These are phyloP conservation scores for Rauvolfia tetraphylla DNA, from an alignment of 257 asterid genomes.

Conservation along the genomic window DNA sequence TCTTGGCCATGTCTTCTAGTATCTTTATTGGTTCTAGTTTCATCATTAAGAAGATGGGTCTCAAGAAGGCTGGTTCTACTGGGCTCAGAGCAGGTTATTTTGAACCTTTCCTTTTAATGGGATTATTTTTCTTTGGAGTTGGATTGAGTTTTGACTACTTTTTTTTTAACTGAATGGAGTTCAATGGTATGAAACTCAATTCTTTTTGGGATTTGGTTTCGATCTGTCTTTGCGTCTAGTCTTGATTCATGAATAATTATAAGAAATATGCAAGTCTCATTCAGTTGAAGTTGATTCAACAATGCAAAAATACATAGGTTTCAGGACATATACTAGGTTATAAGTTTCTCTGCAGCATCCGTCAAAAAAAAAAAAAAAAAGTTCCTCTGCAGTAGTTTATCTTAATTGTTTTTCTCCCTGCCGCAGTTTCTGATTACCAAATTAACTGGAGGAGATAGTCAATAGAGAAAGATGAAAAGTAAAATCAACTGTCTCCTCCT, in stretches of 20 bases:
- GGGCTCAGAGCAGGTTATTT: conserved; percentile 77
- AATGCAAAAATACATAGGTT: not conserved
- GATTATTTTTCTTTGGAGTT: not conserved
- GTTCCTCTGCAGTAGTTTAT: not conserved
- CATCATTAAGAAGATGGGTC: conserved; percentile 81
- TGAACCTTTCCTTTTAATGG: not conserved
- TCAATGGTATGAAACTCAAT: not conserved
- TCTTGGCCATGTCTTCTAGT: conserved; percentile 73
- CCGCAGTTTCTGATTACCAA: not conserved
- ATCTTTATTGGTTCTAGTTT: conserved; percentile 82
- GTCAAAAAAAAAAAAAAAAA: too few species aligned
- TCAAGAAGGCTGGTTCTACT: conserved; percentile 76
- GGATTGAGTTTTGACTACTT: not conserved
- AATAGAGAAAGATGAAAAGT: not conserved
- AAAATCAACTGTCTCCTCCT: not conserved
- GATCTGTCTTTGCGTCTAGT: not conserved
- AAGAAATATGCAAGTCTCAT: not conserved
- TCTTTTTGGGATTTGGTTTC: not conserved
- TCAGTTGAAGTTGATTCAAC: not conserved
- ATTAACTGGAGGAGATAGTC: not conserved
- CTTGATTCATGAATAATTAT: not conserved
- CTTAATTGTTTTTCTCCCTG: not conserved
- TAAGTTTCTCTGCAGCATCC: not conserved
- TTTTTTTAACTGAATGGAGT: not conserved
- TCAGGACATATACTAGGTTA: too few species aligned